These are phyloP conservation scores for Crithidia expoeki DNA, from an alignment of 208 protist species.

Conservation along the genomic window DNA sequence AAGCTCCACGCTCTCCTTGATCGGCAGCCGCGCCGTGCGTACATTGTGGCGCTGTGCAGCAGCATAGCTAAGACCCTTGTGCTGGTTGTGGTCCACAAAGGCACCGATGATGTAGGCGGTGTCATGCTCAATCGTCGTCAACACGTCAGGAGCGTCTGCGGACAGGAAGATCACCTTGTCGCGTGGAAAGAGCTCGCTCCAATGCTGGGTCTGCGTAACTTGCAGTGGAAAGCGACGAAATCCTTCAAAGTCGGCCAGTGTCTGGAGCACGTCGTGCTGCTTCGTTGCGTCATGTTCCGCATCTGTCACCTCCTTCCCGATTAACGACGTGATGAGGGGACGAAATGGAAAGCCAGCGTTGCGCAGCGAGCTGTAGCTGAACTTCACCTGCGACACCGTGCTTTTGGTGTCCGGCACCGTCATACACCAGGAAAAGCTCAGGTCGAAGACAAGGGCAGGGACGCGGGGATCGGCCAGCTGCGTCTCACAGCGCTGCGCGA, in stretches of 20 bases:
- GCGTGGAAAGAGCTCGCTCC: slow-evolving; percentile 53
- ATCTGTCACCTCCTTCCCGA: slow-evolving; percentile 46
- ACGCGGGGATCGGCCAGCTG: slow-evolving; percentile 43
- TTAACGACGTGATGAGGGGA: slow-evolving; percentile 71
- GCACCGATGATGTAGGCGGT: slow-evolving; percentile 86
- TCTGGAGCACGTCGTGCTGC: slow-evolving; percentile 44
- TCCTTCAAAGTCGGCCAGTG: slow-evolving; percentile 61
- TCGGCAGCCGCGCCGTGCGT: slow-evolving; percentile 74
- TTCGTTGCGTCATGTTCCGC: slow-evolving; percentile 25
- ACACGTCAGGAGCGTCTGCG: slow-evolving; percentile 69
- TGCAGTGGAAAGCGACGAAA: slow-evolving; percentile 66
- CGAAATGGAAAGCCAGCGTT: slow-evolving; percentile 72
- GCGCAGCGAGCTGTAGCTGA: slow-evolving; percentile 82
- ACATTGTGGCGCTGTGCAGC: slow-evolving; percentile 67
- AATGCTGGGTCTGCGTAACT: slow-evolving; percentile 57
- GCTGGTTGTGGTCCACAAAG: slow-evolving; percentile 90
- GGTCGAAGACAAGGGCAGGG: slow-evolving; percentile 80
- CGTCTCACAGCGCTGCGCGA: slow-evolving; percentile 31
- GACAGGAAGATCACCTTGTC: slow-evolving; percentile 76
- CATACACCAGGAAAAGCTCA: slow-evolving; percentile 92
- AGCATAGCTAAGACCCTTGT: slow-evolving; percentile 73
- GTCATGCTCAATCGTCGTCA: slow-evolving; percentile 56
- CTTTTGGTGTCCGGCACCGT: slow-evolving; percentile 72
- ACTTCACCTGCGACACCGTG: slow-evolving; percentile 86
- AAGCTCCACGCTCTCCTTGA: slow-evolving; percentile 79